Conservation (phyloP, 768 basidiomycete species). For the Boletus vermiculosoides region DNA sequence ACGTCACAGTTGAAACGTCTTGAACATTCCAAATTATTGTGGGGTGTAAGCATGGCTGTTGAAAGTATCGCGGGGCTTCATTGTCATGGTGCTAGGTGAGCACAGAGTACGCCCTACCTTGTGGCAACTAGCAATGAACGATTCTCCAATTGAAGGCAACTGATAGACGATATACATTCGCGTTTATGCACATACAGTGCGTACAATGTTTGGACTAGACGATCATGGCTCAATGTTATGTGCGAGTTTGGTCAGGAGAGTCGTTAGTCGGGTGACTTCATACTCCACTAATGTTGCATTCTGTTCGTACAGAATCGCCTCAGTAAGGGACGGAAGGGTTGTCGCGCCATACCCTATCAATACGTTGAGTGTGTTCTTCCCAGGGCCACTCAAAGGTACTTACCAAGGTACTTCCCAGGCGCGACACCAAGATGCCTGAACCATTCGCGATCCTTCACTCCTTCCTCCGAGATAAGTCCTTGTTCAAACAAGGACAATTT, state of each 20-base stretch:
- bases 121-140: not conserved
- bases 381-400: conserved; percentile 17
- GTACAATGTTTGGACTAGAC: not conserved
- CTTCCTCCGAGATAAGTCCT: conserved; percentile 76
- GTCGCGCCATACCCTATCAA: conserved; percentile 76
- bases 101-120: not conserved
- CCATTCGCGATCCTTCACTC: conserved; percentile 82
- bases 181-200: not conserved
- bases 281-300: conserved; percentile 57
- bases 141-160: not conserved
- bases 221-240: conserved; percentile 24
- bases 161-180: not conserved
- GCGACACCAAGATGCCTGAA: conserved; percentile 83
- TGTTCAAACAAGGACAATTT: conserved; percentile 72
- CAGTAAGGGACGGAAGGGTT: conserved; percentile 76
- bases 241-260: conserved; percentile 54
- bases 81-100: not conserved
- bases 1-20: not conserved
- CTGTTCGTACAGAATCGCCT: conserved; percentile 69
- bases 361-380: not conserved
- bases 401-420: conserved; percentile 83
- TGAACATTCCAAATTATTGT: not conserved
- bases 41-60: not conserved
- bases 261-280: conserved; percentile 57
- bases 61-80: not conserved